A percentile compares a stretch with the other conserved stretches of the same genome.
phyloP scores from a whole-genome alignment of 1,139 yeast species.

The Geotrichum citri-aurantii region DNA sequence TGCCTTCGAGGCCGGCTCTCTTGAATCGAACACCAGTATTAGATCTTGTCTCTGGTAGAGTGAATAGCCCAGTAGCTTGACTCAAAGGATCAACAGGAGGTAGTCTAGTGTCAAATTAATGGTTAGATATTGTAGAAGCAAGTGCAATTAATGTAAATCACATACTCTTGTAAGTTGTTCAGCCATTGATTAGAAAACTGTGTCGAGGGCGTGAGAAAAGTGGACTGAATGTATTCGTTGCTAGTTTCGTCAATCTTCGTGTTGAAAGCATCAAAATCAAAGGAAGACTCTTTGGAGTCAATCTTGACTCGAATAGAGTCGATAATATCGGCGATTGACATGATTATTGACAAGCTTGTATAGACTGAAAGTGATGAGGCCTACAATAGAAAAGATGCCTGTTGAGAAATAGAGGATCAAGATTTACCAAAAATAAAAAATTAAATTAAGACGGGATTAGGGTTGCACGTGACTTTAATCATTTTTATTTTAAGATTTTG shows the following conservation, averaged over 20 bases:
- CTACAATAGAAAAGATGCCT: not conserved
- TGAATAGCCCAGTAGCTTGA: constrained; percentile 35
- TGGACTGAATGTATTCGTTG: constrained; percentile 25
- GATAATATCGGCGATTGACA: constrained; percentile 10
- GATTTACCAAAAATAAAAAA: not conserved
- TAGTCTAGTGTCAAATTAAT: constrained; percentile 25
- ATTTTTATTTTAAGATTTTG: too few species aligned
- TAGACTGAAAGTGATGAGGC: not conserved
- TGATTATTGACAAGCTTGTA: not conserved
- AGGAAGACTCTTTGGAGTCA: not conserved
- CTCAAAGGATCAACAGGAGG: constrained; percentile 37
- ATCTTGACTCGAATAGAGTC: constrained; percentile 10
- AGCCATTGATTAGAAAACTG: constrained; percentile 35
- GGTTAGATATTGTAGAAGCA: not conserved
- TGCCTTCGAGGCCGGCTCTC: constrained; percentile 70
- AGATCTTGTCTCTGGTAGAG: constrained; percentile 37
- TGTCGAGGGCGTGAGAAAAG: constrained; percentile 34
- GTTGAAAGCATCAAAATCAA: not conserved
- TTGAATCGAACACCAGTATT: constrained; percentile 38
- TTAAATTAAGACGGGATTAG: too few species aligned
- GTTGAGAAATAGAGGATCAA: not conserved
- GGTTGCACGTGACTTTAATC: too few species aligned
- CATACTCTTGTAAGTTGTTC: constrained; percentile 33
- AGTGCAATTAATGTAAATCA: not conserved
- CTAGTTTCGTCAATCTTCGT: constrained; percentile 14